phyloP scores from a whole-genome alignment of 768 basidiomycete genomes.

The Zangia roseola region DNA sequence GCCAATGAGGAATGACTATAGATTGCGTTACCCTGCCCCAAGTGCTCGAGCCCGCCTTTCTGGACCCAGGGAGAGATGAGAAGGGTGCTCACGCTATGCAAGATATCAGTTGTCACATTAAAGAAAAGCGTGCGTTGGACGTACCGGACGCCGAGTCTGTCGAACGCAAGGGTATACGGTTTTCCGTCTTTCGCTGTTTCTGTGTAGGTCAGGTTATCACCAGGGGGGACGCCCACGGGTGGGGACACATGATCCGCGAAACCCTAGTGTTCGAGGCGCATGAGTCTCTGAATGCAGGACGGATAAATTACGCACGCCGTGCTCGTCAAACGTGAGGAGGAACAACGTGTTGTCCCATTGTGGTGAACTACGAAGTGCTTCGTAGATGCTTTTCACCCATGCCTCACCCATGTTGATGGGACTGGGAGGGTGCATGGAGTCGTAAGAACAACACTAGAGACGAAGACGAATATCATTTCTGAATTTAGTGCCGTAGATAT shows the following conservation, averaged over 20 bases:
- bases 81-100: conserved; percentile 19
- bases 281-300: background rate
- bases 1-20: conserved; percentile 27
- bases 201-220: conserved; percentile 24
- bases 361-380: conserved; percentile 23
- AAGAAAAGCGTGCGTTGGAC: background rate
- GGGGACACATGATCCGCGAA: conserved; percentile 26
- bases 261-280: conserved; percentile 3
- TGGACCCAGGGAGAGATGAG: conserved; percentile 25
- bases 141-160: conserved; percentile 26
- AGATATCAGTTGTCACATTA: no score
- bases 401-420: conserved; percentile 26
- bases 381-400: conserved; percentile 24
- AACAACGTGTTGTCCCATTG: conserved; percentile 23
- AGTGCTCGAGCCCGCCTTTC: conserved; percentile 17
- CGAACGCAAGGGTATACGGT: conserved; percentile 21
- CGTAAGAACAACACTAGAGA: conserved; percentile 20
- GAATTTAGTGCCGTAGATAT: no score
- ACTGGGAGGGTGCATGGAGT: conserved; percentile 29
- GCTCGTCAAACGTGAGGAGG: conserved; percentile 27
- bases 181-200: conserved; percentile 18
- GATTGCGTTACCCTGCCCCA: background rate
- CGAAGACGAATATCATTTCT: background rate
- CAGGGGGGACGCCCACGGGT: conserved; percentile 20
- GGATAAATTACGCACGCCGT: conserved; percentile 15